phyloP scores from a whole-genome alignment of 108 stramenopile species.

The Schizochytrium sp. region DNA sequence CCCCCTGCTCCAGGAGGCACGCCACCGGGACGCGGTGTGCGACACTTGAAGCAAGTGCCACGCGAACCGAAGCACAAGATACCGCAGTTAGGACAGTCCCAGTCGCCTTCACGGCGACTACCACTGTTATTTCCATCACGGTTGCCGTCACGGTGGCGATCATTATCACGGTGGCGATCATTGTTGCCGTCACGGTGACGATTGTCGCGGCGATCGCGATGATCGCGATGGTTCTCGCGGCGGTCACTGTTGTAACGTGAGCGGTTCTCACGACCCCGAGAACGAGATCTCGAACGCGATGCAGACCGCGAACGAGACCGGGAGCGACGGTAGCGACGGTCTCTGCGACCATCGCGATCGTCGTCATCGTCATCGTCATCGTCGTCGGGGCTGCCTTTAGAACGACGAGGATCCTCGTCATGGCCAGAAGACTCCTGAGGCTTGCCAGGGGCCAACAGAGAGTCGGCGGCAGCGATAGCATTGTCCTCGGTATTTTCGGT shows the following conservation, averaged over 20 bases:
- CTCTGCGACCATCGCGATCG: neutral
- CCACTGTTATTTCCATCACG: neutral
- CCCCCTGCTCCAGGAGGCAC: neutral
- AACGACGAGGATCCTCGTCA: neutral
- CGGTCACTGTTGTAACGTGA: neutral
- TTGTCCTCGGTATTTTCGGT: no score
- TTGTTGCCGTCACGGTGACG: neutral
- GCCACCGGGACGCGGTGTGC: constrained; percentile 9
- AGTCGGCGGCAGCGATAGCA: no score
- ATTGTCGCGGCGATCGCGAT: neutral
- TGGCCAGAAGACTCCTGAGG: no score
- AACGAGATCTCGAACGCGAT: constrained; percentile 9
- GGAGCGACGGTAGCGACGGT: neutral
- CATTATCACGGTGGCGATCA: neutral
- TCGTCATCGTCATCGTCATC: constrained; percentile 1
- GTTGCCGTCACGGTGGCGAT: neutral
- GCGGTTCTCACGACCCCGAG: neutral
- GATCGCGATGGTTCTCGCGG: neutral
- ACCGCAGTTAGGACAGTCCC: constrained; percentile 45
- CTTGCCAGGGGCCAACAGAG: no score
- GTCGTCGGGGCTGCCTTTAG: neutral
- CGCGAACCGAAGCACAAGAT: neutral
- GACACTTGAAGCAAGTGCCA: constrained; percentile 45
- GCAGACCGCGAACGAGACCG: constrained; percentile 26
- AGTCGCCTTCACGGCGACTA: constrained; percentile 7